Base-by-base conservation (phyloP, 768 basidiomycete genomes). In the Saitozyma podzolica region DNA sequence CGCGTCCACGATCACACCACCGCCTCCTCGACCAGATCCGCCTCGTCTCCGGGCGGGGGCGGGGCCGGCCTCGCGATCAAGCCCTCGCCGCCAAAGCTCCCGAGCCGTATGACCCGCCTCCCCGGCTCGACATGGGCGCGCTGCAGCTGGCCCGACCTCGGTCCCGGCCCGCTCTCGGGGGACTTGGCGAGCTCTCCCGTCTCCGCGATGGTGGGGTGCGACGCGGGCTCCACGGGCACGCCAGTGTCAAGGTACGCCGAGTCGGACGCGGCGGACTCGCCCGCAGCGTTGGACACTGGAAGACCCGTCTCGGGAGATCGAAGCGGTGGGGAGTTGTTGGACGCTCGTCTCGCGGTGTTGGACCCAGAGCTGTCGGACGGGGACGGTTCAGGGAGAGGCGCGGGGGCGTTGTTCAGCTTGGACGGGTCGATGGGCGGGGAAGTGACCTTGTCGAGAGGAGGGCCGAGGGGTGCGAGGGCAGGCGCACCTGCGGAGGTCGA, bases 371-470 rank as follows among this genome's bases (percentile, higher is more conserved):
- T 40, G 20, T 41, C 39, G 50, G 16, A 54, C 9, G 57, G 20
- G 29, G 37, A 50, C 17, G 59, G 63, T 17, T 58, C 56, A 8
- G 72, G 70, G 20, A 75, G 54, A 11, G 65, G 65, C 5, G 69
- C 69, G 42, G 68, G 74, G 13, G 54, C 20, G 14, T 75, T 56
- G 52, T 75, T 75, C 8, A 75, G 62, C 49, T 75, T 73, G 19
- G 64, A 61, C n/a, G 74, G 74, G 60, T 75, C 72, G 43, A 75
- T 68, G 37, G 72, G 74, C 13, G 74, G 69, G 1, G 74, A 73
- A 2, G 56, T 63, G 41, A 49, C 29, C 29, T 29, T 29, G 29
- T 29, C 29, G 29, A 29, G 29, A 29, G 29, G 29, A 29, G 29
- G 29, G 29, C 29, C 29, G 29, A 29, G 29, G 29, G 29, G 29